Evolutionary conservation across 345 rosid species (phyloP).

Genomic region (Aethionema arabicum): DNA sequence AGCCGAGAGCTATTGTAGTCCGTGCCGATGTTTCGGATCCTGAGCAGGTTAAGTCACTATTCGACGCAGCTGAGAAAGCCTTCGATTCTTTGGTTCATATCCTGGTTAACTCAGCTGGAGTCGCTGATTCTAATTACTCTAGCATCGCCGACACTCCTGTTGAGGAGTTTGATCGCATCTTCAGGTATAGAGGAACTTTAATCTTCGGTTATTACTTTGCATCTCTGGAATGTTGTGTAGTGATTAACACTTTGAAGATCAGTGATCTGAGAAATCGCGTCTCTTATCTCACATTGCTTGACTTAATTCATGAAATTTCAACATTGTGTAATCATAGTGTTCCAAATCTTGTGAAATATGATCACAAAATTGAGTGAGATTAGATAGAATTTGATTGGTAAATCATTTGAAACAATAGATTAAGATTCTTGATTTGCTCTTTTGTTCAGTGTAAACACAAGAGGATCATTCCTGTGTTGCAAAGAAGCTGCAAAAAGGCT

Average conservation of each 20-base stretch:
- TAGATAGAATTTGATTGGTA: background rate
- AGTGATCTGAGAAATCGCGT: background rate
- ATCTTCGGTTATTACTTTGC: too few relatives aligned
- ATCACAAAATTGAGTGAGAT: background rate
- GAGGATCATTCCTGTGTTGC: slow-evolving; percentile 52
- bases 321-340: too few relatives aligned
- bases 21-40: slow-evolving; percentile 61
- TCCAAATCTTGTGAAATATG: background rate
- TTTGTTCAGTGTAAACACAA: slow-evolving; percentile 40
- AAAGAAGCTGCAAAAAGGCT: slow-evolving; percentile 49
- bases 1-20: slow-evolving; percentile 42
- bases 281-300: background rate
- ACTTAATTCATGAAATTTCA: background rate
- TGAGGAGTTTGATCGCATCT: slow-evolving; percentile 59
- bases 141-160: slow-evolving; percentile 50
- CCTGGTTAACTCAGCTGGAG: slow-evolving; percentile 64
- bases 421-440: slow-evolving; percentile 10
- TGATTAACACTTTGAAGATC: background rate
- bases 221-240: background rate
- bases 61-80: slow-evolving; percentile 56
- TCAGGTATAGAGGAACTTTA: slow-evolving; percentile 16
- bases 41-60: slow-evolving; percentile 58
- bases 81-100: slow-evolving; percentile 55
- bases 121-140: slow-evolving; percentile 54
- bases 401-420: background rate